Percentiles rank a stretch among this genome's conserved stretches.
These are phyloP conservation scores for Diutina neorugosa DNA, from an alignment of 1,139 yeast species.

Conservation along the genomic window DNA sequence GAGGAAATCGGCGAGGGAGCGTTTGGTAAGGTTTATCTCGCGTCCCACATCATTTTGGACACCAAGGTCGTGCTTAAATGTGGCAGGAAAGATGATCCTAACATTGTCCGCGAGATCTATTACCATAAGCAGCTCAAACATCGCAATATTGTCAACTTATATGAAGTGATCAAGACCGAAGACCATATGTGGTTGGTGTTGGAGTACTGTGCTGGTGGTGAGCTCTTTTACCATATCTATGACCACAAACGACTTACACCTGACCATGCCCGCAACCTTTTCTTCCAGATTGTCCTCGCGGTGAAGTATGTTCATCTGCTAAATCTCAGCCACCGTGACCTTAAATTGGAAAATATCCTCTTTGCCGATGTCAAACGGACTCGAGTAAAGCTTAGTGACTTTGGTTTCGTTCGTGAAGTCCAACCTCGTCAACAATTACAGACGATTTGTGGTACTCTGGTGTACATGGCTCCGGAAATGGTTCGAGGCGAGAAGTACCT, in stretches of 20 bases:
- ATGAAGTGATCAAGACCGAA: slow-evolving; percentile 79
- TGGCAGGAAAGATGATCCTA: slow-evolving; percentile 73
- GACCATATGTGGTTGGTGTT: slow-evolving; percentile 73
- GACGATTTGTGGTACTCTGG: slow-evolving; percentile 89
- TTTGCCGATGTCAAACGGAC: slow-evolving; percentile 52
- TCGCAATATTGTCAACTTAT: slow-evolving; percentile 72
- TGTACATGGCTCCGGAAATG: slow-evolving; percentile 95
- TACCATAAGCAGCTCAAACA: slow-evolving; percentile 79
- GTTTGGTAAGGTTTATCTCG: slow-evolving; percentile 85
- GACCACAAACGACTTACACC: slow-evolving; percentile 40
- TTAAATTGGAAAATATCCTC: slow-evolving; percentile 76
- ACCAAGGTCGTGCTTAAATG: slow-evolving; percentile 77
- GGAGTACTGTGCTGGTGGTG: slow-evolving; percentile 88
- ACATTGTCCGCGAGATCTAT: slow-evolving; percentile 84
- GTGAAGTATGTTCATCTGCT: slow-evolving; percentile 75
- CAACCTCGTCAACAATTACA: slow-evolving; percentile 47
- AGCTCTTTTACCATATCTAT: slow-evolving; percentile 63
- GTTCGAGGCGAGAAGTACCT: slow-evolving; percentile 56
- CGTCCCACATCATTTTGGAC: slow-evolving; percentile 61
- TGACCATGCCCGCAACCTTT: slow-evolving; percentile 29
- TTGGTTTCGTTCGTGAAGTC: slow-evolving; percentile 84
- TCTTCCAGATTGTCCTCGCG: slow-evolving; percentile 73
- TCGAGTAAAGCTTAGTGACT: slow-evolving; percentile 68
- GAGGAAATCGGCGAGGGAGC: slow-evolving; percentile 81
- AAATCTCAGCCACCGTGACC: slow-evolving; percentile 81